These are phyloP conservation scores for Eucalyptus pauciflora DNA, from an alignment of 345 rosid genomes.

Conservation along the genomic window DNA sequence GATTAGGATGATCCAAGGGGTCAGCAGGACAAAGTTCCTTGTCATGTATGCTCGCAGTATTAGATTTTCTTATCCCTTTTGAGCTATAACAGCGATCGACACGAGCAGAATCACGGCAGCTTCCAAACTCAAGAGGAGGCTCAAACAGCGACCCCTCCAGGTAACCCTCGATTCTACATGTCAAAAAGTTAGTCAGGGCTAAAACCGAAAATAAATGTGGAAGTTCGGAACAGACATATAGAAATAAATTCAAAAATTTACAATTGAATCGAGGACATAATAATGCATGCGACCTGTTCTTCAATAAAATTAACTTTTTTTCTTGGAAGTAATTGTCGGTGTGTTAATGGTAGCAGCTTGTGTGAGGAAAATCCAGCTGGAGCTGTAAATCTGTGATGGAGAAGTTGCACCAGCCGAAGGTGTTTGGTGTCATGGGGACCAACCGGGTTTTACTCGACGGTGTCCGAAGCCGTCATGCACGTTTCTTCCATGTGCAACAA, in stretches of 20 bases:
- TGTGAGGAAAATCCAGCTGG: background rate
- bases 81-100: background rate
- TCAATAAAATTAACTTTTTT: background rate
- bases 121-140: background rate
- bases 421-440: background rate
- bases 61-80: background rate
- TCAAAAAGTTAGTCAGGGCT: background rate
- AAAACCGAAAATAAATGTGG: background rate
- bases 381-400: background rate
- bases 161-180: too few relatives aligned
- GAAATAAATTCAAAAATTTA: rapidly evolving
- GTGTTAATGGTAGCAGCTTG: background rate
- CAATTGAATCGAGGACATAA: background rate
- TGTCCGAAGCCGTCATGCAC: background rate
- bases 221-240: background rate
- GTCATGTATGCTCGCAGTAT: background rate
- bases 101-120: rapidly evolving
- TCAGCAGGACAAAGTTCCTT: background rate
- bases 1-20: background rate
- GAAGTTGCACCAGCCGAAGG: background rate
- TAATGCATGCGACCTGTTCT: background rate
- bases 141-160: background rate
- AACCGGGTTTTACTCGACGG: background rate
- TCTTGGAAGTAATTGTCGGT: background rate
- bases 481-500: background rate